These are phyloP conservation scores for Meyerozyma elateridarum DNA, from an alignment of 1,139 yeast genomes.

Conservation along the genomic window DNA sequence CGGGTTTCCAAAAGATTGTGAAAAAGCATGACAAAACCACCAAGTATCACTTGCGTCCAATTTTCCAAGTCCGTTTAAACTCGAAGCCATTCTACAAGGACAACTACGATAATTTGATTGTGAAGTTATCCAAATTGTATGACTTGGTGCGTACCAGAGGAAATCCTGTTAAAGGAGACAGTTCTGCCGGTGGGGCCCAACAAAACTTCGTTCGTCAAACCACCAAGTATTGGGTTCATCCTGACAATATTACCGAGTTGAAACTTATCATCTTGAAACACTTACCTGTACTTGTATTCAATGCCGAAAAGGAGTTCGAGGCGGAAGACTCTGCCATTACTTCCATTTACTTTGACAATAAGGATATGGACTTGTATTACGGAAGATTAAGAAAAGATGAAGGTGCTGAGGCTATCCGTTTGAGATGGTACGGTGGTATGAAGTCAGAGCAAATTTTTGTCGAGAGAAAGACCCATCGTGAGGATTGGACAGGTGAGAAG, in stretches of 20 bases:
- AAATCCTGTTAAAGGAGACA: constrained; percentile 89
- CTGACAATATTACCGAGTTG: constrained; percentile 96
- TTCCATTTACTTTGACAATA: constrained; percentile 90
- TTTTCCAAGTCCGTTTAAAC: constrained; percentile 86
- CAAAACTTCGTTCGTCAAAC: constrained; percentile 98
- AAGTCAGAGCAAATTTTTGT: constrained; percentile 85
- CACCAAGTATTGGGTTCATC: constrained; percentile 98
- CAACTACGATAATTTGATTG: constrained; percentile 84
- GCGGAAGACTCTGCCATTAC: constrained; percentile 93
- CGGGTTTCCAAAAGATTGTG: constrained; percentile 92
- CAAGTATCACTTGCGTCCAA: constrained; percentile 76
- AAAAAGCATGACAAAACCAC: constrained; percentile 95
- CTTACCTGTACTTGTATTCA: constrained; percentile 92
- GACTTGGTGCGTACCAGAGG: constrained; percentile 95
- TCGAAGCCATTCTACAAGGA: constrained; percentile 95
- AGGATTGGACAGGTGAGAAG: constrained; percentile 99
- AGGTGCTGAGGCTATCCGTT: constrained; percentile 97
- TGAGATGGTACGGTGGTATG: constrained; percentile 99
- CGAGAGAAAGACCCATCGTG: constrained; percentile 96
- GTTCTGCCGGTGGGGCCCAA: constrained; percentile 94
- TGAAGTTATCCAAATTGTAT: constrained; percentile 80
- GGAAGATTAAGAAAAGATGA: constrained; percentile 95
- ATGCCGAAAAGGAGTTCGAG: constrained; percentile 93
- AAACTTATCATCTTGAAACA: constrained; percentile 89
- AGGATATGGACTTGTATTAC: constrained; percentile 81